Evolutionary conservation across 108 stramenopile genomes (phyloP).

Genomic region (Epipyxis sp.): DNA sequence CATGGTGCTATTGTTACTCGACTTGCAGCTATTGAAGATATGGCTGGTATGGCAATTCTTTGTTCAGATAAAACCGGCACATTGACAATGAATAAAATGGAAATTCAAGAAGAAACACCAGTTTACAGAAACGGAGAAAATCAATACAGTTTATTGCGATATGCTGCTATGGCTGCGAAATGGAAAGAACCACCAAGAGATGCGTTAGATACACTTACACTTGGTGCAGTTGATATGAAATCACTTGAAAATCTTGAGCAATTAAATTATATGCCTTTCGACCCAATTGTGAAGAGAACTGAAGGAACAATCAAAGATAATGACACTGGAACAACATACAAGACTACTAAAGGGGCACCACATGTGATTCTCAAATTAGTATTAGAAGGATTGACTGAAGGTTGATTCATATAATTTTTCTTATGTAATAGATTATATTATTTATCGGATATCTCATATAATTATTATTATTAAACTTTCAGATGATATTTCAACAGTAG

Average conservation of each 20-base stretch:
- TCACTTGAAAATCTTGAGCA: constrained; percentile 18
- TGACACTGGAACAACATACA: constrained; percentile 42
- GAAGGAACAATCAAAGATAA: constrained; percentile 59
- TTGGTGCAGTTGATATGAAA: neutral
- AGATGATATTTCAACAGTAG: too few relatives aligned
- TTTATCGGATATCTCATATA: too few relatives aligned
- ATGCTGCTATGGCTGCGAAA: constrained; percentile 26
- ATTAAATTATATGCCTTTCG: constrained; percentile 66
- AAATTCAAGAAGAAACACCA: constrained; percentile 57
- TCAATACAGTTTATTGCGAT: constrained; percentile 24
- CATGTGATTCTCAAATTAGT: constrained; percentile 72
- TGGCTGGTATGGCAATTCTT: constrained; percentile 73
- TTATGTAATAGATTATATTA: too few relatives aligned
- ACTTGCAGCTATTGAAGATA: too few relatives aligned
- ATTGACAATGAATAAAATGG: constrained; percentile 71
- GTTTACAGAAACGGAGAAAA: constrained; percentile 35
- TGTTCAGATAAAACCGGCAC: constrained; percentile 86
- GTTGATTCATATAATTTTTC: neutral
- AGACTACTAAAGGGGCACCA: too few relatives aligned
- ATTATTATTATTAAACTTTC: too few relatives aligned
- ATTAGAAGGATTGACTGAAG: constrained; percentile 44
- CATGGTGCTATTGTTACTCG: constrained; percentile 69
- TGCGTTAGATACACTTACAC: constrained; percentile 31
- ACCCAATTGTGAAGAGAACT: constrained; percentile 68
- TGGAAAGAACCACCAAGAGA: constrained; percentile 31